These are phyloP conservation scores for Rhizopus arrhizus DNA, from an alignment of 371 early-diverging fungal species.

Conservation along the genomic window DNA sequence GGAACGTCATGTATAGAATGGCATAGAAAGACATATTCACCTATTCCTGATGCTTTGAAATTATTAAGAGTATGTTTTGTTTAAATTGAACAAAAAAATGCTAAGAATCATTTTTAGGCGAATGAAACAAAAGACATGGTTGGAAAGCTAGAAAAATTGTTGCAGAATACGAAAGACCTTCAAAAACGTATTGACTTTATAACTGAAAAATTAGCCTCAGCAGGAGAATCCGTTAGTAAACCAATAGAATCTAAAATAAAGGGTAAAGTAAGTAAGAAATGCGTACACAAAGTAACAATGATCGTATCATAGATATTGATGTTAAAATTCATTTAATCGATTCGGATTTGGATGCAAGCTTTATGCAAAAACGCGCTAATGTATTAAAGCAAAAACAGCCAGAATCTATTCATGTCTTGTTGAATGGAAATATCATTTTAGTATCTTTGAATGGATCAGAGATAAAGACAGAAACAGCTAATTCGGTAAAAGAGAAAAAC, in stretches of 20 bases:
- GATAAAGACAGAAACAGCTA: constrained; percentile 52
- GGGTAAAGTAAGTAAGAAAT: constrained; percentile 12
- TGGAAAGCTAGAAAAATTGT: constrained; percentile 41
- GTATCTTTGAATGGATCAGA: constrained; percentile 50
- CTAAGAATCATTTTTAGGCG: constrained; percentile 20
- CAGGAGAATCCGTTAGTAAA: constrained; percentile 26
- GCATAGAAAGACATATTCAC: constrained; percentile 53
- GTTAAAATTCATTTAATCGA: constrained; percentile 58
- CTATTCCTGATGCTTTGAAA: constrained; percentile 47
- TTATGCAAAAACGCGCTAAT: constrained; percentile 59
- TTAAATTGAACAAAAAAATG: neutral
- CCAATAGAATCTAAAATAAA: constrained; percentile 26
- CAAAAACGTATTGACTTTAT: constrained; percentile 43
- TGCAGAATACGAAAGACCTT: constrained; percentile 42
- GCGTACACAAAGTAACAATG: neutral
- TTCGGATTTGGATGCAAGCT: constrained; percentile 49
- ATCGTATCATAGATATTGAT: constrained; percentile 29
- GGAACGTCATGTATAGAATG: constrained; percentile 59
- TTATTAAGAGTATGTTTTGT: constrained; percentile 37
- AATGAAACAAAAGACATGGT: constrained; percentile 44
- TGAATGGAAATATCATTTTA: constrained; percentile 52
- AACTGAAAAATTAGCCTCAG: constrained; percentile 47
- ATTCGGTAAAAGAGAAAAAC: constrained; percentile 40
- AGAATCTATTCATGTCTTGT: constrained; percentile 49
- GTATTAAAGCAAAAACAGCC: constrained; percentile 48